These are phyloP conservation scores for Aspergillus candidus DNA, from an alignment of 2,329 filamentous ascomycete species.

Conservation along the genomic window DNA sequence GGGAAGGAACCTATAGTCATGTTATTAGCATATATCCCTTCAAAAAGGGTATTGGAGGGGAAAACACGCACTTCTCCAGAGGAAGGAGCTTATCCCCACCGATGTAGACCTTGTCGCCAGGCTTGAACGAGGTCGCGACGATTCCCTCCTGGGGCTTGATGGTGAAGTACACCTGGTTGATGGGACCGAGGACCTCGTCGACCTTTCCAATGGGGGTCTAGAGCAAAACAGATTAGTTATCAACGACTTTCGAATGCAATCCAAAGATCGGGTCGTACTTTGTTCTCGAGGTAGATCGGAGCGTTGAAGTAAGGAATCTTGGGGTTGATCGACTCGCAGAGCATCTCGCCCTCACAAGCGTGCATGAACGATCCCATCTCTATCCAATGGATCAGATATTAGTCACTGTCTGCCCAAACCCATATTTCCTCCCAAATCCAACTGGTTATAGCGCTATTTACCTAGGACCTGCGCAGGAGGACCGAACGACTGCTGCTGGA, in stretches of 20 bases:
- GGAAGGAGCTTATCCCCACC: constrained; percentile 90
- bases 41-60: not conserved
- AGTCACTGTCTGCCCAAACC: constrained; percentile 16
- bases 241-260: not conserved
- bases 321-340: constrained; percentile 89
- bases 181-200: constrained; percentile 93
- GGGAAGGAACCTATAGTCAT: constrained; percentile 66
- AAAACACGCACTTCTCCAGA: constrained; percentile 62
- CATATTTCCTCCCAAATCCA: constrained; percentile 1
- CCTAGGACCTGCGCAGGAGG: constrained; percentile 57
- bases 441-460: constrained; percentile 25
- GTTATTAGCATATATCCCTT: constrained; percentile 11
- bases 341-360: constrained; percentile 93
- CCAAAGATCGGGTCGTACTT: constrained; percentile 48
- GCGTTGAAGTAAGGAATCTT: constrained; percentile 99
- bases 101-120: constrained; percentile 96
- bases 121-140: constrained; percentile 88
- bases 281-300: constrained; percentile 98
- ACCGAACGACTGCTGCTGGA: constrained; percentile 54
- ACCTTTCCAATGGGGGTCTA: constrained; percentile 88
- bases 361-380: constrained; percentile 95
- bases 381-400: constrained; percentile 28
- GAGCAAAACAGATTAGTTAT: constrained; percentile 11
- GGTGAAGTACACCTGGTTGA: constrained; percentile 98
- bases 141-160: constrained; percentile 97